Evolutionary conservation across 495 filamentous ascomycete species (phyloP), one percentile per base, ranked within the genome.

Genomic region (Jackrogersella multiformis): DNA sequence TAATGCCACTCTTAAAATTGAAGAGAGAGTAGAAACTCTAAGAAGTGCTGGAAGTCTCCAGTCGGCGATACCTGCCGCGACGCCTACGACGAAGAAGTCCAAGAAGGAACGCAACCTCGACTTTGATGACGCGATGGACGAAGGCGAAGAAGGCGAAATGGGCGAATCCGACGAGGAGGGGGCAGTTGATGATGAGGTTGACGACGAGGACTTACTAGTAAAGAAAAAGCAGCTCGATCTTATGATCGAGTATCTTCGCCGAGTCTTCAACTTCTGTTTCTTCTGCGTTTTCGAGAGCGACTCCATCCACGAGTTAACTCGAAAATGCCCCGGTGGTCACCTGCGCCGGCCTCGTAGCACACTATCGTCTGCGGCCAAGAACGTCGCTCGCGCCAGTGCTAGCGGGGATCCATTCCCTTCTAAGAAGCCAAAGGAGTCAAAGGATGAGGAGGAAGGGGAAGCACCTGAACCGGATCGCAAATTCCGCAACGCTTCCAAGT

Each of bases 211-310:
- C 12, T 81, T 97, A n/a, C 73, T 96, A 32, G 85, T 88, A 18
- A 92, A 94, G 81, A 97, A 97, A 80, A 99, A 99, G 85, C 93
- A 92, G 70, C 85, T 99, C 35, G 95, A 99, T 76, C 80, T 99
- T 52, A 84, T 95, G 76, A 94, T 99, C 34, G 95, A 99, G 76
- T 99, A 99, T 75, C 85, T 99, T 51, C 92, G 95, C 34, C 88
- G 95, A 12, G 94, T 97, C 53, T 95, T 94, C 86, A 97, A 94
- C 75, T 97, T 98, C 80, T 99, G 95, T 81, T 97, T 99, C 82
- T 99, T 97, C 82, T 99, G 95, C 77, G 95, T 99, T 23, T 97
- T 97, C 72, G 96, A 97, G 76, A 93, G 92, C 76, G 95, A 99
- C 75, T 97, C 94, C 0, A 88, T 99, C 35, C 96, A 98, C 72